These are phyloP conservation scores for Saposhnikovia divaricata DNA, from an alignment of 129 eudicot genomes.

Conservation along the genomic window DNA sequence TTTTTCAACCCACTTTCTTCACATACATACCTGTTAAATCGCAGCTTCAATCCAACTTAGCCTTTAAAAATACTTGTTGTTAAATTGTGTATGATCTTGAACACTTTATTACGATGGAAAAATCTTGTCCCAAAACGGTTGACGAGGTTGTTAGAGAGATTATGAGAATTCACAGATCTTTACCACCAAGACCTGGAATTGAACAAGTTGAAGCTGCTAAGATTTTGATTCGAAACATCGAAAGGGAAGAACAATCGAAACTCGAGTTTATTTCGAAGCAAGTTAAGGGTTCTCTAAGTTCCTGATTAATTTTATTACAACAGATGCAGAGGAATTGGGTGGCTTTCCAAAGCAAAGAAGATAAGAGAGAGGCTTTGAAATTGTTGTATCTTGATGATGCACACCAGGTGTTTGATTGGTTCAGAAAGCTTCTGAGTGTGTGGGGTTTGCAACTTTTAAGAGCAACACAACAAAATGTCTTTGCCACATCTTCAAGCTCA, in stretches of 20 bases:
- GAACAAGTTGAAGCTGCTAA: constrained; percentile 75
- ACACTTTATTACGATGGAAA: constrained; percentile 21
- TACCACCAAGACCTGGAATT: constrained; percentile 67
- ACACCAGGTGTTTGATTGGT: constrained; percentile 64
- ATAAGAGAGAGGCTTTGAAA: constrained; percentile 54
- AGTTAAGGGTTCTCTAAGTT: constrained; percentile 34
- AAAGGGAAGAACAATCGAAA: constrained; percentile 44
- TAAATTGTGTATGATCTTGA: neutral
- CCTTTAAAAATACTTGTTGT: no score
- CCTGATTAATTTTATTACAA: constrained; percentile 52
- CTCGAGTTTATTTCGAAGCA: constrained; percentile 51
- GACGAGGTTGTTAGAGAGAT: constrained; percentile 70
- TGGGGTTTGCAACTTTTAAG: neutral
- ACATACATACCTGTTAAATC: neutral
- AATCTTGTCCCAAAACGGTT: constrained; percentile 27
- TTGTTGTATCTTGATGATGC: constrained; percentile 65
- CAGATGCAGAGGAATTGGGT: constrained; percentile 66
- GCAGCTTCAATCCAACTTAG: neutral
- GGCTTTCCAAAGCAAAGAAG: constrained; percentile 43
- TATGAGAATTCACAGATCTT: constrained; percentile 58
- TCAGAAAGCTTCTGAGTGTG: constrained; percentile 58
- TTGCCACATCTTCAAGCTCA: neutral
- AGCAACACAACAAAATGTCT: neutral
- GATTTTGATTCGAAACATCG: constrained; percentile 52
- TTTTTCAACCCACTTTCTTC: neutral